These are phyloP conservation scores for Wickerhamiella cacticola DNA, from an alignment of 805 yeast species.

Conservation along the genomic window DNA sequence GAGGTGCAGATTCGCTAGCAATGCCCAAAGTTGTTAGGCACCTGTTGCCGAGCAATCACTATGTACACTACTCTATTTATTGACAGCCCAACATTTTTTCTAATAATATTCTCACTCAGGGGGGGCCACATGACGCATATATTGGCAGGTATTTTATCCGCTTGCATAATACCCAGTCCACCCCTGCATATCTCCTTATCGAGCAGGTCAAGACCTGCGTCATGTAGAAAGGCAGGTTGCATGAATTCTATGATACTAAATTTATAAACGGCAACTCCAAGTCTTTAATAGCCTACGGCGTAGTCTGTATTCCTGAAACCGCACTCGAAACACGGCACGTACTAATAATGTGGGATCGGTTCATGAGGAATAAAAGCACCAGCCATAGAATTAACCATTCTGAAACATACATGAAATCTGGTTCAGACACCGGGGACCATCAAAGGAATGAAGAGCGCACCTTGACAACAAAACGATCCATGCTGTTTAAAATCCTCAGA, in stretches of 20 bases:
- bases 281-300: no score
- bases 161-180: background rate
- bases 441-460: conserved; percentile 1
- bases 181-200: background rate
- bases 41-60: no score
- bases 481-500: conserved; percentile 3
- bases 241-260: background rate
- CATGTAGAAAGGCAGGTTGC: background rate
- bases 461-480: background rate
- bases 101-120: background rate
- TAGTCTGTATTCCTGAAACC: background rate
- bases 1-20: conserved; percentile 1
- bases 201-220: conserved; percentile 1
- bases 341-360: background rate
- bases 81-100: no score
- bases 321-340: background rate
- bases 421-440: background rate
- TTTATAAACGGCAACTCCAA: background rate
- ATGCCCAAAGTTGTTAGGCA: no score
- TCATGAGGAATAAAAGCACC: background rate
- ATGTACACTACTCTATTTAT: no score
- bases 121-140: background rate
- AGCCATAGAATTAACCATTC: conserved; percentile 4
- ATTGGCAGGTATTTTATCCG: conserved; percentile 2
- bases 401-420: conserved; percentile 6